A percentile compares a stretch with the other conserved stretches of the same genome.
Evolutionary conservation across 352 stramenopile species (phyloP).

Genomic region (Blastocystis hominis): DNA sequence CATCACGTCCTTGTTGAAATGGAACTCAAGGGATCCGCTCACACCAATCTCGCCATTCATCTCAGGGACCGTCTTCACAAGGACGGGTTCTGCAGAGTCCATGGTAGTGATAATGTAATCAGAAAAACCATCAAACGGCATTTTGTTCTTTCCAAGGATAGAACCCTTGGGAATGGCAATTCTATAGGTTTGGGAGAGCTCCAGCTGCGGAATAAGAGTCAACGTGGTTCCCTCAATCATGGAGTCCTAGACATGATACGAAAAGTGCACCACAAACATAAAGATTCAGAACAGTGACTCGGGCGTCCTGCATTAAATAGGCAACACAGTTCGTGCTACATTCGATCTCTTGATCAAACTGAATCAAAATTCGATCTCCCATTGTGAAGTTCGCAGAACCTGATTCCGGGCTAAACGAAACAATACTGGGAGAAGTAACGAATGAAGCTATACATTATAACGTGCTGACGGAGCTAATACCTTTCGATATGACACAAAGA

Average conservation of each 20-base stretch:
- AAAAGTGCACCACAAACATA: neutral
- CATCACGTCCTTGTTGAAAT: slow-evolving; percentile 19
- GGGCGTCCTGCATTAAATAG: neutral
- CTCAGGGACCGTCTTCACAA: neutral
- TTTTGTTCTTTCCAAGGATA: neutral
- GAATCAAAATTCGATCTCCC: neutral
- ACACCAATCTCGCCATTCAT: neutral
- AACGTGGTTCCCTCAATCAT: neutral
- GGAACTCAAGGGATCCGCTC: neutral
- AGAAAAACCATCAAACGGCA: slow-evolving; percentile 1
- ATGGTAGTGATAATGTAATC: neutral
- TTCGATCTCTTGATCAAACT: slow-evolving; percentile 24
- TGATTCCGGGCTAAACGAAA: neutral
- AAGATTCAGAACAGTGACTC: neutral
- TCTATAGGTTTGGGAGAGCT: neutral
- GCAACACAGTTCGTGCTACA: neutral
- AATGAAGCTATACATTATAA: neutral
- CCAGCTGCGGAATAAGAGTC: slow-evolving; percentile 19
- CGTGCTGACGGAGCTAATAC: neutral
- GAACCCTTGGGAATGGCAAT: slow-evolving; percentile 30
- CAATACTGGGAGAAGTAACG: neutral
- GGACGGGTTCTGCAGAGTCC: neutral
- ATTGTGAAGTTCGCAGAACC: neutral
- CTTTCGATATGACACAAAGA: neutral
- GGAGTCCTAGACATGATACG: neutral